Evolutionary conservation across 2,329 filamentous ascomycete genomes (phyloP), one percentile per base, ranked within the genome.

Genomic region (Penicillium fuscoglaucum): DNA sequence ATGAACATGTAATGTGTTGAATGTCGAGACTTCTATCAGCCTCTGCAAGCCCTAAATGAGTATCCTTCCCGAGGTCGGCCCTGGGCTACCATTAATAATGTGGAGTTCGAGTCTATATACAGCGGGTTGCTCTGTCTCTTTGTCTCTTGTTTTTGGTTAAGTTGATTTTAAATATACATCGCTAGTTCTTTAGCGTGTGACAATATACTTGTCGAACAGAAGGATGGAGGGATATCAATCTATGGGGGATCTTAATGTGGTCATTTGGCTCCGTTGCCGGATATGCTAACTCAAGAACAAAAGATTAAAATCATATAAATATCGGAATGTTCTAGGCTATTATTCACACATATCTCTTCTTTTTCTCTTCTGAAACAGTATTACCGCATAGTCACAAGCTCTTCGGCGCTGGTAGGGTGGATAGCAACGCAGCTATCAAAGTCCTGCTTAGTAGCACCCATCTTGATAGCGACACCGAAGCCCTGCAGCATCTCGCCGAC

Each of bases 361-460:
- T 48, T 58, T 37, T 59, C 50, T 50, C 28, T 50, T 40, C 24
- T 19, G 5, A 19, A 31, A 28, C 1, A 62, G 40, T 33, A 64
- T 57, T 69, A 73, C 57, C 68, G 88, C 62, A 74, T 37, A 26
- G 74, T 76, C 50, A 90, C 88, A 75, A 91, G 71, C 77, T 91
- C 89, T 76, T 91, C 89, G 1, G 89, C 86, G 66, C 87, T 89
- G 13, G 89, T 91, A 21, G 89, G 89, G 76, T 91, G 89, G 66
- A 91, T 91, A 58, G 89, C 88, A 53, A 91, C 86, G 67, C 86
- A 89, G 70, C 80, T 87, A 70, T 91, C 89, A 74, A 91, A 89
- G 73, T 90, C 87, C 65, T 83, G 83, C 84, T 91, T 91, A 55
- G 86, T 90, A 35, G 89, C 89, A 45, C 89, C 89, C 89, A 91